Conservation (phyloP, 148 eudicot species). For the Limonium bicolor region DNA sequence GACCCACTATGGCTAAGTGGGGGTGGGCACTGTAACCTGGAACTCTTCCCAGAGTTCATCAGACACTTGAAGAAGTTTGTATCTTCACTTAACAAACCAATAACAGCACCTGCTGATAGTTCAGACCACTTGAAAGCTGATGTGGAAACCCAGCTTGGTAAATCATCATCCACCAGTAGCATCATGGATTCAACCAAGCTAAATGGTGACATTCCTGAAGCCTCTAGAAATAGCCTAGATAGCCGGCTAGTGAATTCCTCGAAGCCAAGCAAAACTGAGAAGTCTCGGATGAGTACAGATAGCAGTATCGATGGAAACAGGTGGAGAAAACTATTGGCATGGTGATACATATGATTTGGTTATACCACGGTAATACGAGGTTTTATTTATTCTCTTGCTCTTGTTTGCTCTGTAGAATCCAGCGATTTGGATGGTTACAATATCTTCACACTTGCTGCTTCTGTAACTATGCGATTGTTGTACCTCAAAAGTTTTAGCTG, state of each 20-base stretch:
- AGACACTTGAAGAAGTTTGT: constrained; percentile 76
- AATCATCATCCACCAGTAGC: constrained; percentile 16
- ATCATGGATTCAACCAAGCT: constrained; percentile 28
- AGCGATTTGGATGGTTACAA: too few species aligned
- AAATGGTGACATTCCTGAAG: constrained; percentile 37
- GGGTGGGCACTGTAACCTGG: constrained; percentile 94
- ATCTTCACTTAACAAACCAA: constrained; percentile 44
- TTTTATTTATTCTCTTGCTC: too few species aligned
- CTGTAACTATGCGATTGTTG: too few species aligned
- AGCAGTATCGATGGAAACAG: constrained; percentile 56
- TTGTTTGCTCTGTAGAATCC: too few species aligned
- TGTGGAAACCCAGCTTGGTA: background rate
- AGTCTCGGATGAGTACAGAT: constrained; percentile 78
- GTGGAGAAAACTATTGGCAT: constrained; percentile 50
- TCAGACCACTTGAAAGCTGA: constrained; percentile 26
- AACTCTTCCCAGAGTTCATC: constrained; percentile 80
- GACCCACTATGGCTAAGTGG: constrained; percentile 91
- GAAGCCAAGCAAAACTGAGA: constrained; percentile 62
- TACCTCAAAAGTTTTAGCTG: too few species aligned
- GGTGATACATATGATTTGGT: too few species aligned
- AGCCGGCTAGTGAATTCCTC: constrained; percentile 77
- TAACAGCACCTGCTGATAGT: constrained; percentile 15
- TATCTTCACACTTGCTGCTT: too few species aligned
- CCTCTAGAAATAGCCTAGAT: constrained; percentile 81
- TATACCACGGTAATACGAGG: too few species aligned